A percentile compares a stretch with the other conserved stretches of the same genome.
phyloP scores from a whole-genome alignment of 768 basidiomycete genomes.

The Panaeolus cyanescens region DNA sequence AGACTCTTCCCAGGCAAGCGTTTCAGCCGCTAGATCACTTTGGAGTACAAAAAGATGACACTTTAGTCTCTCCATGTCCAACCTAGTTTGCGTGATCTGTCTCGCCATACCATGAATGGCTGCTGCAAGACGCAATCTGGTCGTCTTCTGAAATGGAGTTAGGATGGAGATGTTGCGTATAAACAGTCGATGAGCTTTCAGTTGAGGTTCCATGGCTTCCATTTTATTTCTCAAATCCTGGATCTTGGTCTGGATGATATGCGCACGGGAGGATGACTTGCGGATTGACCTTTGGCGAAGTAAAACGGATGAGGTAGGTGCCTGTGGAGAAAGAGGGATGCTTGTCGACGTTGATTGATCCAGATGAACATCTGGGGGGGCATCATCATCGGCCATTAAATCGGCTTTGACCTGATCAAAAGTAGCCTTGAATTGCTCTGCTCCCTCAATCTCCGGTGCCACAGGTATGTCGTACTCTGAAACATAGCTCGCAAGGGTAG shows the following conservation, averaged over 20 bases:
- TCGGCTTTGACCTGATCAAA: slow-evolving; percentile 89
- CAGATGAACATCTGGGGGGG: slow-evolving; percentile 14
- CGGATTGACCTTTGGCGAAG: slow-evolving; percentile 21
- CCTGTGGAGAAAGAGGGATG: too few relatives aligned
- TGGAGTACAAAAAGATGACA: slow-evolving; percentile 78
- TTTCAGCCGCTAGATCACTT: slow-evolving; percentile 75
- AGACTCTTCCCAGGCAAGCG: slow-evolving; percentile 62
- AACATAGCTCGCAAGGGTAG: slow-evolving; percentile 34
- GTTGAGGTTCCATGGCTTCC: slow-evolving; percentile 49
- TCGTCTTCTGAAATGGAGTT: slow-evolving; percentile 85
- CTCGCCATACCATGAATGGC: slow-evolving; percentile 65
- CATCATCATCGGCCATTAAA: slow-evolving; percentile 53
- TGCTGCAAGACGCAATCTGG: slow-evolving; percentile 71
- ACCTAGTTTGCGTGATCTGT: slow-evolving; percentile 63
- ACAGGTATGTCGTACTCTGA: slow-evolving; percentile 46
- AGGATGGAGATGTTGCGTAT: slow-evolving; percentile 83
- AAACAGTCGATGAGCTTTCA: slow-evolving; percentile 70
- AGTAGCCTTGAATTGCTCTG: slow-evolving; percentile 75
- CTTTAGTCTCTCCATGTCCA: slow-evolving; percentile 72
- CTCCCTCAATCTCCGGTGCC: slow-evolving; percentile 58
- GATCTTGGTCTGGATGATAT: slow-evolving; percentile 62
- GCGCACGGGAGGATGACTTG: slow-evolving; percentile 50
- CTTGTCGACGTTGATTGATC: too few relatives aligned
- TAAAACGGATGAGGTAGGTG: slow-evolving; percentile 15
- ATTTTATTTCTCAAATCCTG: slow-evolving; percentile 65